phyloP scores from a whole-genome alignment of 1,139 yeast species.

The Pneumocystis carinii region DNA sequence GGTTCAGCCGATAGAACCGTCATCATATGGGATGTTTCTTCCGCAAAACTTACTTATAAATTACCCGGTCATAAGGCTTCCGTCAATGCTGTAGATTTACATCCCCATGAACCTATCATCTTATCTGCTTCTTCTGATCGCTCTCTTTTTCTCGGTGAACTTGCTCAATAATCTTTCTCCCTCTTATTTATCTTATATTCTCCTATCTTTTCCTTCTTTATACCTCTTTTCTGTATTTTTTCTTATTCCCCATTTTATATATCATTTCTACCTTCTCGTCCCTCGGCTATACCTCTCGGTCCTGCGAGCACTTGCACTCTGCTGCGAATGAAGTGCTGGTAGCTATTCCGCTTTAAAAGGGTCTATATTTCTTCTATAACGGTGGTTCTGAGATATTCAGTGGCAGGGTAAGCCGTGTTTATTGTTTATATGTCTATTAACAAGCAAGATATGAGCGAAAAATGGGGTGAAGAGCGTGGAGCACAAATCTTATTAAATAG shows the following conservation, averaged over 20 bases:
- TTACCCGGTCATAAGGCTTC: conserved; percentile 47
- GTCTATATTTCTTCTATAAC: not conserved
- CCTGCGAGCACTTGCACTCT: not conserved
- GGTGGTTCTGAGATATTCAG: not conserved
- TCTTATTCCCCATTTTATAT: not conserved
- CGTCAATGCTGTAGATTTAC: conserved; percentile 40
- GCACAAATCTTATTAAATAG: conserved; percentile 43
- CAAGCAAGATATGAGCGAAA: not conserved
- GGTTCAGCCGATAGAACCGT: conserved; percentile 52
- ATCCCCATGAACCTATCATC: conserved; percentile 20
- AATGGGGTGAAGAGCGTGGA: not conserved
- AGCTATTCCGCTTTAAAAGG: not conserved
- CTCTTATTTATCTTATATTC: not conserved
- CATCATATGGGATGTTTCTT: conserved; percentile 46
- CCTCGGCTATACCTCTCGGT: not conserved
- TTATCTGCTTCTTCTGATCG: not conserved
- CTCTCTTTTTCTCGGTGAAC: not conserved
- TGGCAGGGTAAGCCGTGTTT: not conserved
- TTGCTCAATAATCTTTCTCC: not conserved
- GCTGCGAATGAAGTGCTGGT: not conserved
- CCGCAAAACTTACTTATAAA: conserved; percentile 35
- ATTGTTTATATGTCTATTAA: not conserved
- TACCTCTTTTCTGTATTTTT: not conserved
- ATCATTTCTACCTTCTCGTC: not conserved
- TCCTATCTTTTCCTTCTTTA: no score